Conservation (phyloP, 306 rosid species). For the Albizia julibrissin region DNA sequence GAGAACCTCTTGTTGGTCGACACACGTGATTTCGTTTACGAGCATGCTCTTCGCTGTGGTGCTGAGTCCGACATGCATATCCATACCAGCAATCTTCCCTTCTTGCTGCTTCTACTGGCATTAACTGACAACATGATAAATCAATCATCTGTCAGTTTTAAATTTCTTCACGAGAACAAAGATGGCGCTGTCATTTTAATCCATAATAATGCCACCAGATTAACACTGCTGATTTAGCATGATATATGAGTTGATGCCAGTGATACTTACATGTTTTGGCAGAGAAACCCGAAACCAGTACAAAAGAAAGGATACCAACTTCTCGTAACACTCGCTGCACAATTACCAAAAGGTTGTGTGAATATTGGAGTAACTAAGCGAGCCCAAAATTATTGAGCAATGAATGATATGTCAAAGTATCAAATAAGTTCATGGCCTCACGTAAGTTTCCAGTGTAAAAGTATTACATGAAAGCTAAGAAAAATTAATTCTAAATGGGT, state of each 20-base stretch:
- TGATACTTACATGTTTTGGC: slow-evolving; percentile 62
- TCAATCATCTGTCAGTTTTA: not conserved
- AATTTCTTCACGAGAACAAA: not conserved
- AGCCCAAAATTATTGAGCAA: not conserved
- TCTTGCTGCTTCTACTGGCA: slow-evolving; percentile 57
- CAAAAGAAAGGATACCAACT: slow-evolving; percentile 77
- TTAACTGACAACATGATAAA: slow-evolving; percentile 32
- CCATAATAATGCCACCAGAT: not conserved
- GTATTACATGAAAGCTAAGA: not conserved
- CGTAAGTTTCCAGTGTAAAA: slow-evolving; percentile 8
- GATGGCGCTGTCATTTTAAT: not conserved
- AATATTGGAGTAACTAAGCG: not conserved
- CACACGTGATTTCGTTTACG: slow-evolving; percentile 85
- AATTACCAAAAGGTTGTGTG: slow-evolving; percentile 20
- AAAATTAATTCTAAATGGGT: too few relatives aligned
- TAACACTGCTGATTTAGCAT: slow-evolving; percentile 1
- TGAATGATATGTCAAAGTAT: not conserved
- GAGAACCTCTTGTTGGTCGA: slow-evolving; percentile 69
- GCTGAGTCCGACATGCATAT: slow-evolving; percentile 87
- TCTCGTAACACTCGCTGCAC: slow-evolving; percentile 79
- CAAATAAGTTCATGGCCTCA: not conserved
- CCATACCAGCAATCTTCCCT: slow-evolving; percentile 99
- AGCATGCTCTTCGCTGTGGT: slow-evolving; percentile 80
- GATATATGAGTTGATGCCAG: slow-evolving; percentile 22
- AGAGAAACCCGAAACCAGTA: slow-evolving; percentile 84